These are phyloP conservation scores for Boeremia exigua DNA, from an alignment of 2,329 filamentous ascomycete genomes.

Conservation along the genomic window DNA sequence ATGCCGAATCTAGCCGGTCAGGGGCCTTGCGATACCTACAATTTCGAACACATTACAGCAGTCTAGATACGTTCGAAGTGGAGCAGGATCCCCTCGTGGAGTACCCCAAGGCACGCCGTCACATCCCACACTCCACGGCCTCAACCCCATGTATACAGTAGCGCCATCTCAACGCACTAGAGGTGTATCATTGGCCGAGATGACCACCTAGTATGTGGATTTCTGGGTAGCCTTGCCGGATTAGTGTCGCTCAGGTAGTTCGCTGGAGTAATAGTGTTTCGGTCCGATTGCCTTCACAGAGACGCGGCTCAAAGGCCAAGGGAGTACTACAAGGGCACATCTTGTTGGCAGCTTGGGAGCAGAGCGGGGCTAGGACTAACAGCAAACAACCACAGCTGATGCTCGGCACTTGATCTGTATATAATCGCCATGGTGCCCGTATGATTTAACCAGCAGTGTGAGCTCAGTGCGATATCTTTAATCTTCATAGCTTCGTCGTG, in stretches of 20 bases:
- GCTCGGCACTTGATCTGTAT: constrained; percentile 11
- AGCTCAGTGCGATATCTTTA: constrained; percentile 5
- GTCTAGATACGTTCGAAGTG: not conserved
- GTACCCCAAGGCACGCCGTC: constrained; percentile 4
- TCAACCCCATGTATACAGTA: constrained; percentile 2
- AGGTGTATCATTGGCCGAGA: not conserved
- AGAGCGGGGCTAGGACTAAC: not conserved
- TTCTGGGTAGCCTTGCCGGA: not conserved
- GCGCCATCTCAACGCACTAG: not conserved
- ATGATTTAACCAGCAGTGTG: constrained; percentile 9
- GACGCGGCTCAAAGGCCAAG: constrained; percentile 16
- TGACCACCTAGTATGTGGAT: not conserved
- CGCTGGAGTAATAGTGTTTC: constrained; percentile 4
- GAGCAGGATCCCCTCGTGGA: constrained; percentile 12
- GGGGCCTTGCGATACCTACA: constrained; percentile 1
- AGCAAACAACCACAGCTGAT: constrained; percentile 6
- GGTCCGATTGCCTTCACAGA: constrained; percentile 12
- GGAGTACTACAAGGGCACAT: constrained; percentile 4
- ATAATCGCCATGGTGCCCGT: constrained; percentile 4
- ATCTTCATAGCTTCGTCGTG: not conserved
- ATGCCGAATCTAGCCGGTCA: constrained; percentile 1
- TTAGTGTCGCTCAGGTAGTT: not conserved
- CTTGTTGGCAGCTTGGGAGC: constrained; percentile 19
- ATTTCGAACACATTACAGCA: not conserved
- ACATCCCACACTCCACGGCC: not conserved